Base-by-base conservation (phyloP, 768 basidiomycete genomes). In the Trametes punicea region DNA sequence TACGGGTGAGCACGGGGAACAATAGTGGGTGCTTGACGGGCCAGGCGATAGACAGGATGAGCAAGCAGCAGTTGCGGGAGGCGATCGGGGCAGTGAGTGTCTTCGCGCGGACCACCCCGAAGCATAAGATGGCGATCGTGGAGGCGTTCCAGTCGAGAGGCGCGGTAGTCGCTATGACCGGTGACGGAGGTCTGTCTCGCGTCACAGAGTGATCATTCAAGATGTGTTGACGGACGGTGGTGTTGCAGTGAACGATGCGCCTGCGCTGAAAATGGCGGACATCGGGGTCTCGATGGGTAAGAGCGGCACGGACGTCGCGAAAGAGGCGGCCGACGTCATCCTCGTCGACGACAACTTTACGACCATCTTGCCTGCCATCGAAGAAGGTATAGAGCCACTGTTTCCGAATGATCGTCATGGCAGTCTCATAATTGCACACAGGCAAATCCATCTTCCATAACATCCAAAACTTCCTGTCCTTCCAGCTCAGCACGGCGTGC, bases 361-460 rank as follows among this genome's bases (percentile, higher is more conserved):
- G 57, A 97, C 95, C 1, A 93, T 98, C 55, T 72, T 98, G 34
- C 90, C 93, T 15, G 95, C 96, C 6, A 85, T 98, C 38, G 93
- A 96, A 74, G 93, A 96, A 77, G 92, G 90, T 87, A 60, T 34
- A 75, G 46, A 20, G 38, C 6, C 3, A 7, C 10, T 41, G 2
- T n/a, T 4, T 53, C 15, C 13, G 7, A 25, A 2, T 33, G 27
- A 8, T 38, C 16, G 15, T 49, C 30, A 26, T 26, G n/a, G 8
- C 31, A 13, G 15, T 39, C 20, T 42, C 4, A 51, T 33, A 9
- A 21, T 13, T 27, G 20, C 55, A 16, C 39, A 2, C 59, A 88
- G 90, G 91, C 55, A 93, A 97, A 87, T 91, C 93, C 2, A 98
- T 98, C 64, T 98, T 98, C 72, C 93, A 98, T 73, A 98, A 98